Base-by-base conservation (phyloP, 352 stramenopile species). In the Phytophthora chlamydospora region DNA sequence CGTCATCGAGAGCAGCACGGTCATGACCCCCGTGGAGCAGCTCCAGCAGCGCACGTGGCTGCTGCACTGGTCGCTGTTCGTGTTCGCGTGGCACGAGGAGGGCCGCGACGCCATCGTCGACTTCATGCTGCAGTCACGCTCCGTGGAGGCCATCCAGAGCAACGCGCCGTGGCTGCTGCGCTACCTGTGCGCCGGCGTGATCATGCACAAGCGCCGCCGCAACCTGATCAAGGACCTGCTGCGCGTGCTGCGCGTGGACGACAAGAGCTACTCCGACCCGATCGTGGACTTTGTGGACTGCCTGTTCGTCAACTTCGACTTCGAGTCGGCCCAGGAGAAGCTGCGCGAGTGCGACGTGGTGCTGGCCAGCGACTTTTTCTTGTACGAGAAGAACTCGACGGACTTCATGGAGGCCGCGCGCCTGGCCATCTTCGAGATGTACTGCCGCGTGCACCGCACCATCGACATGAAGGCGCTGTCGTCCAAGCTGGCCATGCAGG, bases 351-450 rank as follows among this genome's bases (percentile, higher is more conserved):
- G 95, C 71, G 93, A 98, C 71, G 83, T 96, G 42, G 96, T 99
- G 54, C 80, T 99, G 41, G 79, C 80, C 11, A 92, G 90, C 40
- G 97, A 99, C 68, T 99, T 99, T 68, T 99, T 99, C 78, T 80
- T 99, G 32, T 90, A 91, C 72, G 85, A 94, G 75, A 93, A 93
- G 71, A 98, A 98, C 69, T 97, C 98, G 71, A 94, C 83, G n/a
- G 93, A 97, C 62, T 99, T 99, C 61, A 99, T 99, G 96, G 97
- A 99, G 74, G 89, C 97, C 34, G 97, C 97, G 13, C 85, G 97
- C 19, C 85, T 99, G 13, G 97, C 98, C 78, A 98, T 99, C 57
- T 99, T 99, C 73, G 97, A 99, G 78, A 98, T 98, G 66, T 99
- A 99, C 82, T 99, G 97, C 80, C 89, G 97, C 50, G 98, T 99